Evolutionary conservation across 140 eudicot genomes (phyloP), one percentile per base, ranked within the genome.

Genomic region (Flaveria floridana): DNA sequence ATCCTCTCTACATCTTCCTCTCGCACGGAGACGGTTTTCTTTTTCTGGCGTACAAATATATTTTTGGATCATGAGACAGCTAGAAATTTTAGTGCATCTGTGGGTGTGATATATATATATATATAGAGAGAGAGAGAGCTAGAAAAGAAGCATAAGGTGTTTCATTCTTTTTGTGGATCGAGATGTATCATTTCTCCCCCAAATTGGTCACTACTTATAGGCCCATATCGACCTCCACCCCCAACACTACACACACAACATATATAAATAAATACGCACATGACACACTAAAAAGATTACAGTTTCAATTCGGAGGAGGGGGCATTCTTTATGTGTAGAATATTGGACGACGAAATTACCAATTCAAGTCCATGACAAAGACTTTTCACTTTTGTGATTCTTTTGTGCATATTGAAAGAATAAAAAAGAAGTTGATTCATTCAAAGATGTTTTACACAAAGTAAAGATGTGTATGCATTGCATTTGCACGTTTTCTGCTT

Each of bases 1-100:
- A 63, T 68, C 77, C 82, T 78, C 82, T 75, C 20, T 28, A 28
- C 26, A 62, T 23, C 23, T 30, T 65, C 50, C 20, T 34, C 8
- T 34, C 41, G 0, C 8, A 34, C 41, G 41, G 1, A 34, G 41
- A 34, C 41, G 8, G 41, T 34, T 34, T 34, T 1, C 41, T 34
- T 34, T 34, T 34, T 34, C 41, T 0, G 0, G 19, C 19, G 14
- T 30, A 15, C 0, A 30, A 13, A 28, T 28, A 34, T 34, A 34
- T 19, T 16, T 56, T 56, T 56, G 63, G 26, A 56, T 19, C 13
- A 56, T 2, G 19, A 16, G 65, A 57, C 65, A 57, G 25, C 25
- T 23, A 23, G 2, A 61, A 11, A 59, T 11, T 23, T 25, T 12
- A 19, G 46, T 59, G 70, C 16, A 12, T 15, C 19, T 52, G 20